A percentile compares a stretch with the other conserved stretches of the same genome.
phyloP scores from a whole-genome alignment of 2,329 filamentous ascomycete genomes.

The Monosporascus ibericus region DNA sequence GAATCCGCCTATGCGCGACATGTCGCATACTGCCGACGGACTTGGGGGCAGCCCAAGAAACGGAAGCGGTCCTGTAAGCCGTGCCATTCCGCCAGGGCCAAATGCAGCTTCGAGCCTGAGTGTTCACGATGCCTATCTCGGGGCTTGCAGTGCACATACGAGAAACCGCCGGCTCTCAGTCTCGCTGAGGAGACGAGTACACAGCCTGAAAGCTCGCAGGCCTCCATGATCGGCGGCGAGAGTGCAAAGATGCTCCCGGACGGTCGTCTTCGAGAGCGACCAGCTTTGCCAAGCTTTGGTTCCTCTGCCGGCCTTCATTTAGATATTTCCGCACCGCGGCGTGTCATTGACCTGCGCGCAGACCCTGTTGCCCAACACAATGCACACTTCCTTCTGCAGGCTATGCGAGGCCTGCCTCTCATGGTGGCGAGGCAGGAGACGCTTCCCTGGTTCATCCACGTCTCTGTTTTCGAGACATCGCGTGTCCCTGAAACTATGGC shows the following conservation, averaged over 20 bases:
- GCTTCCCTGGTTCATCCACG: conserved; percentile 16
- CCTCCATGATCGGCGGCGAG: background rate
- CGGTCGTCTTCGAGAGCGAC: background rate
- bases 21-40: conserved; percentile 18
- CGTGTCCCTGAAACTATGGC: conserved; percentile 9
- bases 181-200: background rate
- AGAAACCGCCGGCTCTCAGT: conserved; percentile 3
- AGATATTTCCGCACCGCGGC: conserved; percentile 8
- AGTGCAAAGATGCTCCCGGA: background rate
- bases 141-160: conserved; percentile 17
- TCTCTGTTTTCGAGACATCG: conserved; percentile 9
- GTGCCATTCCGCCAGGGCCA: conserved; percentile 18
- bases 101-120: conserved; percentile 18
- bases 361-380: conserved; percentile 15
- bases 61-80: conserved; percentile 18
- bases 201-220: background rate
- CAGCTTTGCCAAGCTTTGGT: conserved; percentile 2
- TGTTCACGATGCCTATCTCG: conserved; percentile 15
- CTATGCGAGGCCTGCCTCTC: conserved; percentile 13
- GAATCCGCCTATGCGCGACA: conserved; percentile 20
- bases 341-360: conserved; percentile 9
- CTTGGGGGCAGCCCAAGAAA: conserved; percentile 13
- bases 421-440: conserved; percentile 14
- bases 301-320: conserved; percentile 3
- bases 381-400: conserved; percentile 14